phyloP scores from a whole-genome alignment of 768 basidiomycete species.

The Serpula lacrymans region DNA sequence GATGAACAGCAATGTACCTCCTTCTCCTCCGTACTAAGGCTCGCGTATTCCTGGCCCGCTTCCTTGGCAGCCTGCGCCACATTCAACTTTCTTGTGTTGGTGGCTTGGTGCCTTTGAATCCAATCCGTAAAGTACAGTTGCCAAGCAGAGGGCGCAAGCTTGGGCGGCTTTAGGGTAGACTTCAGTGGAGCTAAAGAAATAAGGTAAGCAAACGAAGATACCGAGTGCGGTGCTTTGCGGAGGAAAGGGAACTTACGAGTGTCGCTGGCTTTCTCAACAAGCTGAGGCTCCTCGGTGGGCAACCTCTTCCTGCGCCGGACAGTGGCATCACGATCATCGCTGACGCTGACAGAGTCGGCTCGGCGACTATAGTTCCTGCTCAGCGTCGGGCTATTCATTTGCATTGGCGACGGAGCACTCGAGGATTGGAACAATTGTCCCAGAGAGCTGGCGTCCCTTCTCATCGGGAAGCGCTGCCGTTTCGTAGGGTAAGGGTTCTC shows the following conservation, averaged over 20 bases:
- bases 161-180: constrained; percentile 81
- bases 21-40: constrained; percentile 74
- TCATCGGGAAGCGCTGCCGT: constrained; percentile 36
- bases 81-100: constrained; percentile 81
- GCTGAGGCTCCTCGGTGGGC: constrained; percentile 30
- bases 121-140: constrained; percentile 96
- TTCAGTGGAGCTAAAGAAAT: constrained; percentile 57
- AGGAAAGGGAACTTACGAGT: constrained; percentile 38
- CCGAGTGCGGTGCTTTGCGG: constrained; percentile 21
- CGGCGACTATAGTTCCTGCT: constrained; percentile 63
- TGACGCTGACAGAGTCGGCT: constrained; percentile 60
- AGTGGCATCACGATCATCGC: constrained; percentile 71
- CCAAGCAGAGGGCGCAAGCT: constrained; percentile 93
- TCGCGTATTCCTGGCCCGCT: constrained; percentile 87
- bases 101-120: constrained; percentile 83
- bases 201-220: constrained; percentile 23
- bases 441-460: constrained; percentile 40
- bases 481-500: constrained; percentile 41
- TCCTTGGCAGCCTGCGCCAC: constrained; percentile 95
- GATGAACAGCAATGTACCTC: constrained; percentile 51
- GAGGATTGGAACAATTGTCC: constrained; percentile 64
- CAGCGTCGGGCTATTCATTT: constrained; percentile 44
- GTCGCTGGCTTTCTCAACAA: constrained; percentile 42
- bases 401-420: constrained; percentile 61
- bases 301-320: constrained; percentile 56